Conservation (phyloP, 345 rosid genomes). For the Populus ilicifolia region DNA sequence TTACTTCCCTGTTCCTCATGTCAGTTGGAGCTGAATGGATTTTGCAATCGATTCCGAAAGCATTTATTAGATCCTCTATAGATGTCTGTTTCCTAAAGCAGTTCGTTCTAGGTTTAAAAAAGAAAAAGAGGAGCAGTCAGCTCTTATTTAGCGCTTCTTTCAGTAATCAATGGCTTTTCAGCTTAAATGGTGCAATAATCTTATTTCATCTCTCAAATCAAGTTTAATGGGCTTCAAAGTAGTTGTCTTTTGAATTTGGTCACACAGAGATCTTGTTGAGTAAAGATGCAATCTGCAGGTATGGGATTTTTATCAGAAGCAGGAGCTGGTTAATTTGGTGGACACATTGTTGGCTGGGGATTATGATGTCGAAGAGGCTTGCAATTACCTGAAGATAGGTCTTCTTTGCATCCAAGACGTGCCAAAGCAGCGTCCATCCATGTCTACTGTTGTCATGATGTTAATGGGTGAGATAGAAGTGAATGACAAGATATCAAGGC, state of each 20-base stretch:
- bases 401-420: slow-evolving; percentile 66
- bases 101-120: too few species aligned
- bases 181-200: neutral
- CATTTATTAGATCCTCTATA: too few species aligned
- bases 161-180: neutral
- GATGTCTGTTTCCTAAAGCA: too few species aligned
- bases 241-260: neutral
- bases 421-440: slow-evolving; percentile 53
- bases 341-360: slow-evolving; percentile 36
- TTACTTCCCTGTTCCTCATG: neutral
- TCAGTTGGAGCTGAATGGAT: too few species aligned
- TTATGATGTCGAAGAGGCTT: slow-evolving; percentile 39
- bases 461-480: slow-evolving; percentile 40
- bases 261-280: neutral
- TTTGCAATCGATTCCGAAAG: too few species aligned
- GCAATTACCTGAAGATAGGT: slow-evolving; percentile 45
- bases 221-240: neutral
- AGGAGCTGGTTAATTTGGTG: slow-evolving; percentile 33
- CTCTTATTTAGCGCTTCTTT: neutral
- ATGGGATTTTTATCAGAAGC: slow-evolving; percentile 37
- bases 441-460: slow-evolving; percentile 49
- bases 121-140: too few species aligned
- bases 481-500: slow-evolving; percentile 35
- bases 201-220: neutral
- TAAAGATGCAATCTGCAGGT: slow-evolving; percentile 34